phyloP scores from a whole-genome alignment of 208 protist genomes.

The Leishmania lainsoni region DNA sequence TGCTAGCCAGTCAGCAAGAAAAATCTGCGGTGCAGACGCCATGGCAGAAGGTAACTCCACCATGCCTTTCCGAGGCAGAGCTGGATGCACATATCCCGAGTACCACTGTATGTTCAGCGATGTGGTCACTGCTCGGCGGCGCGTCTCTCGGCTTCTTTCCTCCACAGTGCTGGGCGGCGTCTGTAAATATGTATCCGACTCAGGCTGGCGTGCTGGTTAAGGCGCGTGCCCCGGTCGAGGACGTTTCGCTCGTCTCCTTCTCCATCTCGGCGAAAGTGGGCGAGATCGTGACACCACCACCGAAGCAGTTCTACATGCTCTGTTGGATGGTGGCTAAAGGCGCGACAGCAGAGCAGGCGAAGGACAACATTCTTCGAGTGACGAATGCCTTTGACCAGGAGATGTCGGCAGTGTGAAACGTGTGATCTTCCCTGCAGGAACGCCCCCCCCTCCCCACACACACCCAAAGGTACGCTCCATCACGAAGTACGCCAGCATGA shows the following conservation, averaged over 20 bases:
- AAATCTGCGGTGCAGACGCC: too few species aligned
- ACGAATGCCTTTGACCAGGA: conserved; percentile 49
- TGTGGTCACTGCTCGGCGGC: conserved; percentile 37
- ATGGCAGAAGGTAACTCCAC: not conserved
- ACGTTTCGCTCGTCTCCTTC: conserved; percentile 54
- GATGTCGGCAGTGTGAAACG: not conserved
- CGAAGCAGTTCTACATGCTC: conserved; percentile 48
- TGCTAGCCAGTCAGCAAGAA: not conserved
- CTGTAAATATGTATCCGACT: conserved; percentile 70
- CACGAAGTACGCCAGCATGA: not conserved
- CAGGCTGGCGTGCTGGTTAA: conserved; percentile 38
- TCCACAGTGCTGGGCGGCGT: conserved; percentile 43
- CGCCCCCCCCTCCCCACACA: too few species aligned
- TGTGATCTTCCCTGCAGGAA: not conserved
- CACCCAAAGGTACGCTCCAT: not conserved
- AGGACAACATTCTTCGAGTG: conserved; percentile 35
- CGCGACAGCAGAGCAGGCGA: conserved; percentile 35
- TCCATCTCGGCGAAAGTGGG: conserved; percentile 51
- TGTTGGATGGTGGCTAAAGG: conserved; percentile 73
- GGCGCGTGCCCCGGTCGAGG: conserved; percentile 28
- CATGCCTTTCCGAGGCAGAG: not conserved
- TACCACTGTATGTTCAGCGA: not conserved
- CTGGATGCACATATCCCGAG: not conserved
- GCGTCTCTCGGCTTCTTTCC: conserved; percentile 39
- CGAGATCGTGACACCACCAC: conserved; percentile 55